Percentiles rank a stretch among this genome's conserved stretches.
Evolutionary conservation across 306 rosid species (phyloP).

Genomic region (Echinosophora koreensis): DNA sequence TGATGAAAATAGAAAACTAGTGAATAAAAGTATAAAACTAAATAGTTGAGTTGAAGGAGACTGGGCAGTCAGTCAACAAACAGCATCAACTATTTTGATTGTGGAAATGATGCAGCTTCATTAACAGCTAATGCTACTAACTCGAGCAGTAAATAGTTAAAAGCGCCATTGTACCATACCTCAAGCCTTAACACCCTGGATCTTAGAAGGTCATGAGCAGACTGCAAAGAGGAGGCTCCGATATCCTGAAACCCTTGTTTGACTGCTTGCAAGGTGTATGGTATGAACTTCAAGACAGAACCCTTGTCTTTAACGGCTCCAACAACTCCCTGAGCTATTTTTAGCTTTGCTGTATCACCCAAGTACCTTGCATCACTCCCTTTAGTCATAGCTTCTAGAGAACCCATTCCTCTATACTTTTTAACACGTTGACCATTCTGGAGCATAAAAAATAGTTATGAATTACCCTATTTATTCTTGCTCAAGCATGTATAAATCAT

Average conservation of each 20-base stretch:
- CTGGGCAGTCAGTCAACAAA: constrained; percentile 16
- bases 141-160: constrained; percentile 1
- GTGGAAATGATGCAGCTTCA: constrained; percentile 13
- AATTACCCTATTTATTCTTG: constrained; percentile 22
- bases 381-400: constrained; percentile 96
- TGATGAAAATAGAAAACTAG: constrained; percentile 8
- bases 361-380: constrained; percentile 92
- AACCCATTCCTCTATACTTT: constrained; percentile 95
- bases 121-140: background rate
- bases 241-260: constrained; percentile 98
- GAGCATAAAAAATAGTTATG: constrained; percentile 36
- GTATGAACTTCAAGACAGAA: constrained; percentile 85
- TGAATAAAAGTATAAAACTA: background rate
- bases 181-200: constrained; percentile 79
- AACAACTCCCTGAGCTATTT: constrained; percentile 96
- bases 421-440: constrained; percentile 85
- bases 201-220: constrained; percentile 91
- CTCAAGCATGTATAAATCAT: constrained; percentile 9
- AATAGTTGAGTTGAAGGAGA: constrained; percentile 13
- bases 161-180: constrained; percentile 59
- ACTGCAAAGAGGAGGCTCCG: constrained; percentile 83
- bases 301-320: constrained; percentile 97
- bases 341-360: constrained; percentile 86
- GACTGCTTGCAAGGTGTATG: constrained; percentile 96
- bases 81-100: background rate